Evolutionary conservation across 192 early-diverging fungal species (phyloP).

Genomic region (Lunasporangiospora selenospora): DNA sequence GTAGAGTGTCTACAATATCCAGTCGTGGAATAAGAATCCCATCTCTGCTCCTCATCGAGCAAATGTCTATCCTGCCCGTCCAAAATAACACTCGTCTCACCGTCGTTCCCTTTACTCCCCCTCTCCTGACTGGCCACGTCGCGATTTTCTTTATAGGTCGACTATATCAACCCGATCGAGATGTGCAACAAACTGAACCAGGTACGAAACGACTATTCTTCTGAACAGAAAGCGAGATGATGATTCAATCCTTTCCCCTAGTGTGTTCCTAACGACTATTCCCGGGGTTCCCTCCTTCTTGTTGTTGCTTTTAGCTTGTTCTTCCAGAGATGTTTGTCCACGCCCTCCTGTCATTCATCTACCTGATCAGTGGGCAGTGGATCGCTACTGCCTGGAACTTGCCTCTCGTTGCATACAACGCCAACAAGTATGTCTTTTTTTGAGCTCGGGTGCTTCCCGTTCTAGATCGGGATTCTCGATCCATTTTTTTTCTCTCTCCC

Average conservation of each 20-base stretch:
- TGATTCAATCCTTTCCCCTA: not conserved
- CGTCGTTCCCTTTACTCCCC: not conserved
- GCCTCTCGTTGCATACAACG: conserved; percentile 87
- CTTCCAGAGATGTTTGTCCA: conserved; percentile 93
- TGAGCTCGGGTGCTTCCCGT: too few species aligned
- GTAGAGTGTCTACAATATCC: too few species aligned
- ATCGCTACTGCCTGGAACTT: conserved; percentile 84
- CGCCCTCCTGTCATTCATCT: conserved; percentile 79
- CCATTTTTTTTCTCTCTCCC: too few species aligned
- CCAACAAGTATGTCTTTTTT: conserved; percentile 73
- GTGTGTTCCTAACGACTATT: too few species aligned
- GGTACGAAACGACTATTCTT: conserved; percentile 56
- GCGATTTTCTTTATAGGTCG: conserved; percentile 81
- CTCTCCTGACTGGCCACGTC: too few species aligned
- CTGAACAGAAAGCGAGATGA: not conserved
- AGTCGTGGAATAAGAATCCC: too few species aligned
- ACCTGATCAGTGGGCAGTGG: conserved; percentile 90
- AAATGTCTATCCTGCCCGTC: too few species aligned
- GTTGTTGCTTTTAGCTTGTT: conserved; percentile 75
- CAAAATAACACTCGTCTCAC: conserved; percentile 10
- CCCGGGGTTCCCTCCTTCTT: conserved; percentile 1
- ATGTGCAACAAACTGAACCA: conserved; percentile 96
- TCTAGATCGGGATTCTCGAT: too few species aligned
- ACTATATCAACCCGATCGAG: conserved; percentile 99
- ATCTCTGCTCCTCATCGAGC: too few species aligned